Base-by-base conservation (phyloP, 2,329 filamentous ascomycete genomes). In the Phaeomoniella chlamydospora region DNA sequence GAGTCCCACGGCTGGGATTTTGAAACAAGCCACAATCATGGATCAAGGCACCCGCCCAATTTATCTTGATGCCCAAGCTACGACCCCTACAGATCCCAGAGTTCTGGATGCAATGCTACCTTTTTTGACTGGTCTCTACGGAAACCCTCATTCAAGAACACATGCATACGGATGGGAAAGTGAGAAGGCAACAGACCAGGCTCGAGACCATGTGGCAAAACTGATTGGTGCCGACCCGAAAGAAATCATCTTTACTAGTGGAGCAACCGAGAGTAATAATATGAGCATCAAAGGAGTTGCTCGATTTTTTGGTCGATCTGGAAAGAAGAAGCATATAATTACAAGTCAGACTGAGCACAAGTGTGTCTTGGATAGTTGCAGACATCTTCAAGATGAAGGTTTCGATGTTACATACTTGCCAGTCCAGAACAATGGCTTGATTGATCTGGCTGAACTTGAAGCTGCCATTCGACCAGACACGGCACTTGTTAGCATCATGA, bases 271-370 rank as follows among this genome's bases (percentile, higher is more conserved):
- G 65, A 94, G 86, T 55, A 98, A 98, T 63, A 98, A 98, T 53
- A 98, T 98, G 90, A 94, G 86, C 59, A 85, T 98, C 65, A 98
- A 98, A 65, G 90, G 90, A 44, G 88, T 98, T 5, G 87, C 90
- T 14, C 74, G 88, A 43, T 98, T 98, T 64, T 94, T 94, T 56
- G 86, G 85, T 45, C 76, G 84, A 39, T 77, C 75, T 2, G 87
- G 86, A 49, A 94, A 94, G 74, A 96, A 96, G 76, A 94, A 82
- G 64, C 90, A 98, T 60, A 88, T 98, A 52, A 86, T 98, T 58
- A 98, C 90, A 15, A 85, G 77, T 29, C 90, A 96, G 64, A 98
- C 90, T 0, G 90, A 98, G 62, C 90, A 98, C 70, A 98, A 98
- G 66, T 98, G 90, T 60, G 90, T 98, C 12, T 70, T 98, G 36